Evolutionary conservation across 768 basidiomycete genomes (phyloP).

Genomic region (Thelephora aurantiotincta): DNA sequence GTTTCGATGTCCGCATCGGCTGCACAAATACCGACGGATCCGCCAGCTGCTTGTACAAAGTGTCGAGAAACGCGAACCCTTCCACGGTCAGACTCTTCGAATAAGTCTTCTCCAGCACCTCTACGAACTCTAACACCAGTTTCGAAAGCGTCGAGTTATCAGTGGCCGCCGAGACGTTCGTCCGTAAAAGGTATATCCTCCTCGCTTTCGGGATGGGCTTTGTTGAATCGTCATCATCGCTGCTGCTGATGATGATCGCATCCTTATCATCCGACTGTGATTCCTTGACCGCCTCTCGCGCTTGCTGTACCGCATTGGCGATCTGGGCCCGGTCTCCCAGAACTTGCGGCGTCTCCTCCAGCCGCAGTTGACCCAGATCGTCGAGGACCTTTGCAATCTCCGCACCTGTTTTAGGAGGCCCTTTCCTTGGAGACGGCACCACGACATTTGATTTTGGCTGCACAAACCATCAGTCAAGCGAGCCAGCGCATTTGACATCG

Average conservation of each 20-base stretch:
- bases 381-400: conserved; percentile 44
- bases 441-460: conserved; percentile 11
- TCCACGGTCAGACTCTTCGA: conserved; percentile 58
- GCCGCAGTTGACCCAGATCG: conserved; percentile 43
- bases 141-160: conserved; percentile 42
- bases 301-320: conserved; percentile 20
- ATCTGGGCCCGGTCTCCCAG: conserved; percentile 33
- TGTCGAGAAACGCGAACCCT: conserved; percentile 56
- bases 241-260: conserved; percentile 31
- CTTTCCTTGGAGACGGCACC: conserved; percentile 3
- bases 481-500: background rate
- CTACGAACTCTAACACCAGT: conserved; percentile 46
- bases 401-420: conserved; percentile 14
- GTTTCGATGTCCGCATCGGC: conserved; percentile 33
- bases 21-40: conserved; percentile 48
- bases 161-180: conserved; percentile 27
- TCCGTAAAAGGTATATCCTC: conserved; percentile 34
- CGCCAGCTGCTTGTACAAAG: conserved; percentile 53
- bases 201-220: conserved; percentile 35
- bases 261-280: conserved; percentile 10
- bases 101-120: conserved; percentile 46
- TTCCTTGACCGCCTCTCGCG: conserved; percentile 3
- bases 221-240: conserved; percentile 17
- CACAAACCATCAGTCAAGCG: background rate
- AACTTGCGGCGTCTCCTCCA: conserved; percentile 28